These are phyloP conservation scores for Xylogone sp. DNA, from an alignment of 2,329 filamentous ascomycete genomes.

Conservation along the genomic window DNA sequence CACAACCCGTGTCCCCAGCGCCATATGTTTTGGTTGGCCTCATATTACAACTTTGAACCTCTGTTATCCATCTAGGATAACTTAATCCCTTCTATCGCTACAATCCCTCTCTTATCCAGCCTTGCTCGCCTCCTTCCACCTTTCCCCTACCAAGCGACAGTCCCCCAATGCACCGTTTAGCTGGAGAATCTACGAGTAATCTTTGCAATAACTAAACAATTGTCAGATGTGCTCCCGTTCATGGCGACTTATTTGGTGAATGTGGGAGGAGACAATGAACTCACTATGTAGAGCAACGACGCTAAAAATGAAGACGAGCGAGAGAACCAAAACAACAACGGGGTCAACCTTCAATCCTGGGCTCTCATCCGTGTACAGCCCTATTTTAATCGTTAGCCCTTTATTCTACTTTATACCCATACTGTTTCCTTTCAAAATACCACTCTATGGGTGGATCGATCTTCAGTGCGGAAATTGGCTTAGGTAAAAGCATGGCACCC, in stretches of 20 bases:
- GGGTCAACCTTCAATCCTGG: slow-evolving; percentile 97
- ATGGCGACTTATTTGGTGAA: background rate
- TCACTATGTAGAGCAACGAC: slow-evolving; percentile 96
- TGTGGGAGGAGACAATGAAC: too few relatives aligned
- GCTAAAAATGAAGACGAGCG: slow-evolving; percentile 97
- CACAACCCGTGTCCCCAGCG: background rate
- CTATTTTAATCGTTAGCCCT: slow-evolving; percentile 36
- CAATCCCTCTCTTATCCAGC: background rate
- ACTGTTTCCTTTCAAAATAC: too few relatives aligned
- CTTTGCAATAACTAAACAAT: slow-evolving; percentile 79
- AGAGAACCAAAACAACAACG: slow-evolving; percentile 93
- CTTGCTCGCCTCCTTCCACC: background rate
- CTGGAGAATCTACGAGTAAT: slow-evolving; percentile 79
- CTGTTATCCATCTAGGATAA: background rate
- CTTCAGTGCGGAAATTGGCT: too few relatives aligned
- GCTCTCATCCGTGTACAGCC: slow-evolving; percentile 96
- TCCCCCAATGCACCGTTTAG: slow-evolving; percentile 2
- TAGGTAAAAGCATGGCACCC: too few relatives aligned
- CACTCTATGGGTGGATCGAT: too few relatives aligned
- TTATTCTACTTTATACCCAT: background rate
- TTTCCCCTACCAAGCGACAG: background rate
- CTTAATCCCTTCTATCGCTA: background rate
- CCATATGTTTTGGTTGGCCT: background rate
- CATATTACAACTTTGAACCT: background rate
- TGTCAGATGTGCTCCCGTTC: slow-evolving; percentile 1